These are phyloP conservation scores for Saccharomyces mikatae DNA, from an alignment of 805 yeast species.

Conservation along the genomic window DNA sequence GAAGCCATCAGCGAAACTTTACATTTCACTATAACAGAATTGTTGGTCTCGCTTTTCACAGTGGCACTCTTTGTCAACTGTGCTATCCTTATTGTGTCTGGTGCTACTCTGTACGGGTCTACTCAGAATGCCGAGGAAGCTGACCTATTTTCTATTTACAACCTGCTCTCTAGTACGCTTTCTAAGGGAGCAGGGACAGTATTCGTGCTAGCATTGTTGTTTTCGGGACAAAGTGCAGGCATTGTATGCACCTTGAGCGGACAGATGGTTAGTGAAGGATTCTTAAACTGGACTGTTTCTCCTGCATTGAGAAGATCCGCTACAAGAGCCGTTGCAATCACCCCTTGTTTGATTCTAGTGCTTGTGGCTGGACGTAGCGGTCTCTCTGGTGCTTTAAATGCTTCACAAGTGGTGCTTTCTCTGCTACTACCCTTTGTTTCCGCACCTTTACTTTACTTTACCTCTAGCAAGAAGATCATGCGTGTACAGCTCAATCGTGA, in stretches of 20 bases:
- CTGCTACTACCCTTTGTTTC: slow-evolving; percentile 76
- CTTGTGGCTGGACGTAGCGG: slow-evolving; percentile 75
- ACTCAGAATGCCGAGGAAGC: slow-evolving; percentile 59
- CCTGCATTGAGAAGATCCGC: slow-evolving; percentile 75
- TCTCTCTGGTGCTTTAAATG: slow-evolving; percentile 64
- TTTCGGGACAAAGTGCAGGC: slow-evolving; percentile 89
- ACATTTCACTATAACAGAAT: slow-evolving; percentile 74
- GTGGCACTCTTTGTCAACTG: slow-evolving; percentile 88
- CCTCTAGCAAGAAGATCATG: slow-evolving; percentile 64
- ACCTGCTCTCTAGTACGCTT: slow-evolving; percentile 49
- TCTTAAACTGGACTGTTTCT: slow-evolving; percentile 67
- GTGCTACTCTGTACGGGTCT: slow-evolving; percentile 64
- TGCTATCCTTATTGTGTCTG: slow-evolving; percentile 83
- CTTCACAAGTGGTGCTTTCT: slow-evolving; percentile 77
- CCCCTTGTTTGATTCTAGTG: slow-evolving; percentile 76
- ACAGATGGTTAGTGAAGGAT: slow-evolving; percentile 92
- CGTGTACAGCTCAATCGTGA: slow-evolving; percentile 36
- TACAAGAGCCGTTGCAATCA: slow-evolving; percentile 76
- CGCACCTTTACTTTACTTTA: slow-evolving; percentile 80
- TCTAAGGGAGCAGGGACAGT: slow-evolving; percentile 75
- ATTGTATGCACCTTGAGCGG: slow-evolving; percentile 93
- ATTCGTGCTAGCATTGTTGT: slow-evolving; percentile 76
- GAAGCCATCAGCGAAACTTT: slow-evolving; percentile 77
- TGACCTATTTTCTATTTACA: slow-evolving; percentile 75
- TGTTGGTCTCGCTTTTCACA: slow-evolving; percentile 73